Base-by-base conservation (phyloP, 192 early-diverging fungal species). In the Chytriomyces hyalinus region DNA sequence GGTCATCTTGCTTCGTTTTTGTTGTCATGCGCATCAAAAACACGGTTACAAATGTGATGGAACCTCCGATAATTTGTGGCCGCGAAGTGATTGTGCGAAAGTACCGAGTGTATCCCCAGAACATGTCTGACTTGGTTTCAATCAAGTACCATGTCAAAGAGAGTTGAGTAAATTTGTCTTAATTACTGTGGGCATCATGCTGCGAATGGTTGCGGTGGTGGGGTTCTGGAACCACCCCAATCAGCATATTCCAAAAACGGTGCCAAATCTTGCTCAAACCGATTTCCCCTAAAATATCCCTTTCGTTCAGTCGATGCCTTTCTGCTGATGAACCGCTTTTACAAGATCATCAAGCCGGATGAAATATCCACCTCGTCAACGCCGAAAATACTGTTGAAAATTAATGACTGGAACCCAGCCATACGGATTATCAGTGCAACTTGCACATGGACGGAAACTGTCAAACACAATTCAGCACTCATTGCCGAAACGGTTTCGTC, bases 401-500 rank as follows among this genome's bases (percentile, higher is more conserved):
- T 70, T 15, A 70, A 20, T 8, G 45, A 49, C 28, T 70, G 68
- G 68, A 70, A 70, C 28, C 68, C 68, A 8, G 8, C 45, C 45
- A 20, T 70, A n/a, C 48, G 51, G 8, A 20, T 53, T 26, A 20
- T 70, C 49, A 70, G 50, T 9, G 68, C 68, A 15, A 22, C 68
- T 4, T 70, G 68, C 24, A 28, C 22, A 53, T 70, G 68, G 68
- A 53, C 50, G 10, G 68, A 70, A 70, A 70, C 68, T 8, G 53
- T 70, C 66, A 43, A 48, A 48, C 15, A 13, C 15, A 64, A 17
- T 26, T 22, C 68, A 10, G n/a, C 68, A 24, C 49, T 22, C 68
- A 70, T 57, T 20, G 53, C 53, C 20, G 53, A 57, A 57, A 57
- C 53, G 15, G 53, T 20, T 20, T 13, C 53, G 20, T 13, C 53